Evolutionary conservation across 768 basidiomycete genomes (phyloP).

Genomic region (Mycena haematopus): DNA sequence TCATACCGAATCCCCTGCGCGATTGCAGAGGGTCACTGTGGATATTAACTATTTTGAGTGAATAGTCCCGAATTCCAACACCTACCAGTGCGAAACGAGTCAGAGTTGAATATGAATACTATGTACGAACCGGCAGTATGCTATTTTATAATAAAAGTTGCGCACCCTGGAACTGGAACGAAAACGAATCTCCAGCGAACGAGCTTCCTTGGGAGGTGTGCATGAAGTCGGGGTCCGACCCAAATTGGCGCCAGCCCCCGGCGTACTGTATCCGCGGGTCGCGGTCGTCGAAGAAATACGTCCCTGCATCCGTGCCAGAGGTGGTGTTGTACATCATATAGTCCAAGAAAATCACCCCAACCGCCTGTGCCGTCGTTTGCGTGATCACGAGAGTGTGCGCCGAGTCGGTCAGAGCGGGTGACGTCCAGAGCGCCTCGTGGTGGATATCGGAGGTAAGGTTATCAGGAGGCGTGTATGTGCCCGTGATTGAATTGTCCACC

Average conservation of each 20-base stretch:
- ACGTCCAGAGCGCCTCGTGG: slow-evolving; percentile 6
- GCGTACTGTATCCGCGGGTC: slow-evolving; percentile 7
- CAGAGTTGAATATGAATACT: too few relatives aligned
- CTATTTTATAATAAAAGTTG: too few relatives aligned
- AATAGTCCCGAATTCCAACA: too few relatives aligned
- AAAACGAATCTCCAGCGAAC: neutral
- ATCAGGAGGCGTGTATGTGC: neutral
- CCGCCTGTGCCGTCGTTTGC: neutral
- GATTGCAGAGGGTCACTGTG: too few relatives aligned
- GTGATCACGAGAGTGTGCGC: slow-evolving; percentile 11
- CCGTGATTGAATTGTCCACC: neutral
- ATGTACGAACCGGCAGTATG: too few relatives aligned
- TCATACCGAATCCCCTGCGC: too few relatives aligned
- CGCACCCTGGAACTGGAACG: slow-evolving; percentile 7
- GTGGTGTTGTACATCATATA: slow-evolving; percentile 7
- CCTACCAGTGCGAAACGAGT: too few relatives aligned
- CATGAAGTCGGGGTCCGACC: neutral
- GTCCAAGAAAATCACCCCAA: slow-evolving; percentile 8
- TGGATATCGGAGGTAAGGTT: neutral
- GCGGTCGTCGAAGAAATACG: slow-evolving; percentile 19
- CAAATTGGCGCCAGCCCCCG: neutral
- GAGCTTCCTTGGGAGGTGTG: slow-evolving; percentile 5
- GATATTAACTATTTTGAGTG: too few relatives aligned
- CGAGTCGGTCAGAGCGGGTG: neutral
- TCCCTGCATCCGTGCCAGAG: neutral